A percentile compares a stretch with the other conserved stretches of the same genome.
phyloP scores from a whole-genome alignment of 2,329 filamentous ascomycete genomes.

The Pestalotiopsis sp. region DNA sequence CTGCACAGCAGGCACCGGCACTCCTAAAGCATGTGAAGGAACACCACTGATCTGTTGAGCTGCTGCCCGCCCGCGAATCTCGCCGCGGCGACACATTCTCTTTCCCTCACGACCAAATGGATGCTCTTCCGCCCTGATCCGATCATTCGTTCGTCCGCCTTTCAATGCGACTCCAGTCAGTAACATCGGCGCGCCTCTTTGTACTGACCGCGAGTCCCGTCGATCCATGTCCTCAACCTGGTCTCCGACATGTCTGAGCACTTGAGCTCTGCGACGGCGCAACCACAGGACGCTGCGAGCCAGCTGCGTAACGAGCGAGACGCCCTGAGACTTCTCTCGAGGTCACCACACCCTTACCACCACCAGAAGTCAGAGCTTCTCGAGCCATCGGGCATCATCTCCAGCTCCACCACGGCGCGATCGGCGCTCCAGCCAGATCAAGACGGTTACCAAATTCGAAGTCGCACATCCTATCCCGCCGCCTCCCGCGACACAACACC shows the following conservation, averaged over 20 bases:
- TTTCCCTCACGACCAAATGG: background rate
- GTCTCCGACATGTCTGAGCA: constrained; percentile 12
- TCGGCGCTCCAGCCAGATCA: background rate
- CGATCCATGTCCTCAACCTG: constrained; percentile 3
- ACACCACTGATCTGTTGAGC: background rate
- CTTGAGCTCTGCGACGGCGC: constrained; percentile 3
- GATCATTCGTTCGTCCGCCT: background rate
- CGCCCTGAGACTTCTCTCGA: constrained; percentile 49
- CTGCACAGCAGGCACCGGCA: background rate
- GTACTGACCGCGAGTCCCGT: background rate
- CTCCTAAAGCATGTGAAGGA: constrained; percentile 3
- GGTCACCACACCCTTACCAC: constrained; percentile 70
- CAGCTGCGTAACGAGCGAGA: constrained; percentile 35
- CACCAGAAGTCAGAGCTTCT: constrained; percentile 57
- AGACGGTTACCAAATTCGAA: constrained; percentile 21
- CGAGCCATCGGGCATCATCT: constrained; percentile 35
- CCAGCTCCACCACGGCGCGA: constrained; percentile 2
- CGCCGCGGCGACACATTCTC: background rate
- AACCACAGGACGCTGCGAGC: constrained; percentile 1
- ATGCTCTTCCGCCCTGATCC: background rate
- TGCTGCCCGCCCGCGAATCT: background rate
- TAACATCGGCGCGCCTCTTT: background rate
- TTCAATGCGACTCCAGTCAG: background rate
- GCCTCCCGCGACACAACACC: constrained; percentile 55
- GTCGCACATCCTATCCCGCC: constrained; percentile 23